phyloP scores from a whole-genome alignment of 2,329 filamentous ascomycete genomes.

The Pseudogymnoascus verrucosus region DNA sequence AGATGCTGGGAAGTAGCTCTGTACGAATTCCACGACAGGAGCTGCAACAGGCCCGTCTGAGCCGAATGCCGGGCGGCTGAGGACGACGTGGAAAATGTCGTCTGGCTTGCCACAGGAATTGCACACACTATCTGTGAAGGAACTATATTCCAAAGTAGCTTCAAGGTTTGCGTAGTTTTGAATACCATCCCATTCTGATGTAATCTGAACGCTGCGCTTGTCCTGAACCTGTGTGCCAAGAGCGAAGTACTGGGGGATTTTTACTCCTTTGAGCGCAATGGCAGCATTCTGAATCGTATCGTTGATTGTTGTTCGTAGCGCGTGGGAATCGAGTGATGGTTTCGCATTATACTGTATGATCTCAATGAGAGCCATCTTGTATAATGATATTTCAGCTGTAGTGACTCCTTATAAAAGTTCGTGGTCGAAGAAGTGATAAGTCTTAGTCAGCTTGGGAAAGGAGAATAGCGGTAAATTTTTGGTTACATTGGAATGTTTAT shows the following conservation, averaged over 20 bases:
- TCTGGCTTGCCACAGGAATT: slow-evolving; percentile 11
- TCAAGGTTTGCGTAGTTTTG: neutral
- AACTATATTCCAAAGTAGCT: neutral
- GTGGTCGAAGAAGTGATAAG: neutral
- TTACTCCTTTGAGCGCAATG: neutral
- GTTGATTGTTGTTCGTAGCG: neutral
- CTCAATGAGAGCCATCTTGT: neutral
- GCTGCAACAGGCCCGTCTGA: slow-evolving; percentile 13
- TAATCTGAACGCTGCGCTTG: slow-evolving; percentile 7
- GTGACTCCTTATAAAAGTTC: neutral
- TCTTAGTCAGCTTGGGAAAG: neutral
- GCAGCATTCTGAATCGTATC: neutral
- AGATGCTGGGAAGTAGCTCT: slow-evolving; percentile 16
- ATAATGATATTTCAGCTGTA: neutral
- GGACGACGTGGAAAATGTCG: slow-evolving; percentile 13
- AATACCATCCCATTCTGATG: slow-evolving; percentile 1
- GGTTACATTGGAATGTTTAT: neutral
- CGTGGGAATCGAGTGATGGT: neutral
- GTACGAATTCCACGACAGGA: slow-evolving; percentile 15
- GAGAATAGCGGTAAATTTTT: neutral
- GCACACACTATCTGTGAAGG: neutral
- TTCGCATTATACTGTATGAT: neutral
- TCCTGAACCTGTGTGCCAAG: slow-evolving; percentile 10
- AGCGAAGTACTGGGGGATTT: neutral
- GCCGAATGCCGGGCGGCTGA: slow-evolving; percentile 13